Evolutionary conservation across 345 rosid species (phyloP).

Genomic region (Eucalyptus brandiana): DNA sequence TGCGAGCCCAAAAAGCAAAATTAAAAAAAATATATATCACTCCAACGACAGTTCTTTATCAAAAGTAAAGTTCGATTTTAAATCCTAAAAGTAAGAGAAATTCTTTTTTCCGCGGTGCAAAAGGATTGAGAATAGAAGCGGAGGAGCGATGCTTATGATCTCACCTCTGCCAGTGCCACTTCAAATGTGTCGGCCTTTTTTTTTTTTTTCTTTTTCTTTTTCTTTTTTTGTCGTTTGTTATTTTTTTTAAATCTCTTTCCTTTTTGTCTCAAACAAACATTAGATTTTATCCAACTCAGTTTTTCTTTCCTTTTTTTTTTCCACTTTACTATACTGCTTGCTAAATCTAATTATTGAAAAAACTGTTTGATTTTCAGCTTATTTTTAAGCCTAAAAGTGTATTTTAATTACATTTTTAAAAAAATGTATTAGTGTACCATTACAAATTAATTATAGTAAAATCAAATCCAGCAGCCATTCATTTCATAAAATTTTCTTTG

Average conservation of each 20-base stretch:
- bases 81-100: neutral
- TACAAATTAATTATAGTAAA: neutral
- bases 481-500: too few species aligned
- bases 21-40: neutral
- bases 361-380: neutral
- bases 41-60: neutral
- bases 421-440: neutral
- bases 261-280: neutral
- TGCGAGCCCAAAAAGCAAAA: neutral
- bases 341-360: neutral
- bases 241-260: neutral
- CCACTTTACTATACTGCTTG: neutral
- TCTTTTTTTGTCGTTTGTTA: neutral
- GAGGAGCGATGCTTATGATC: neutral
- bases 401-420: neutral
- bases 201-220: rapidly evolving
- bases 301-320: neutral
- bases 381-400: neutral
- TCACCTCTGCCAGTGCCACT: neutral
- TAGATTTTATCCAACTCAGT: neutral
- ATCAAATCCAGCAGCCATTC: rapidly evolving
- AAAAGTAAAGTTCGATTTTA: neutral
- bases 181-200: neutral
- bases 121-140: neutral
- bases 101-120: neutral